Base-by-base conservation (phyloP, 2,329 filamentous ascomycete species). In the Neoarthrinium moseri region DNA sequence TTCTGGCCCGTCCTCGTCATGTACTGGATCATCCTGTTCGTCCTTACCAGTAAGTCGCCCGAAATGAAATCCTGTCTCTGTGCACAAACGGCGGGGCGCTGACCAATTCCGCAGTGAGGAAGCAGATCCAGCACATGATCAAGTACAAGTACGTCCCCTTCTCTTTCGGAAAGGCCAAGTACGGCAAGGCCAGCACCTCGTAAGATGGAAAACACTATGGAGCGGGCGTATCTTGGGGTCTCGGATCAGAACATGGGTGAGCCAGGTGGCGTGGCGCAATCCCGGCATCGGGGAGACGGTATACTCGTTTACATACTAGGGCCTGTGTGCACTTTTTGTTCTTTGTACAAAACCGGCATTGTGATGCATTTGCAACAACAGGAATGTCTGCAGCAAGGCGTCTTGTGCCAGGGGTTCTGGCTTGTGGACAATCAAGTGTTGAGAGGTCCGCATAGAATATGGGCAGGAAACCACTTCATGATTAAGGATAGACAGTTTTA, bases 91-190 rank as follows among this genome's bases (percentile, higher is more conserved):
- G 22, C 18, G 8, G 11, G 13, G 4, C 7, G 13, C 20, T 23
- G 20, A 33, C 17, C 20, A 33, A 12, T 13, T 10, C 17, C 7
- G 27, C 58, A 95, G 91, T 99, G 94, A 84, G 94, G 71, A 89
- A 94, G 77, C 94, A 99, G 74, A 99, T 99, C 59, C 94, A 99
- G 75, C 94, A 97, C 74, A 99, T 99, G 94, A 92, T 99, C 80
- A 99, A 97, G 77, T 99, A 97, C 77, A 89, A 92, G 72, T 99
- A 96, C 66, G 91, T 96, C 23, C 91, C 91, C 32, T 96, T 96
- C 74, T 86, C 89, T 32, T 83, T 95, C 55, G 91, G 91, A 69
- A 96, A 96, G 81, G 78, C 88, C 53, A 84, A 81, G 64, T 95
- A 94, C 68, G 74, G 69, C 64, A 86, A 84, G 73, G 79, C 74